Evolutionary conservation across 208 protist species (phyloP).

Genomic region (Blechomonas ayalai): DNA sequence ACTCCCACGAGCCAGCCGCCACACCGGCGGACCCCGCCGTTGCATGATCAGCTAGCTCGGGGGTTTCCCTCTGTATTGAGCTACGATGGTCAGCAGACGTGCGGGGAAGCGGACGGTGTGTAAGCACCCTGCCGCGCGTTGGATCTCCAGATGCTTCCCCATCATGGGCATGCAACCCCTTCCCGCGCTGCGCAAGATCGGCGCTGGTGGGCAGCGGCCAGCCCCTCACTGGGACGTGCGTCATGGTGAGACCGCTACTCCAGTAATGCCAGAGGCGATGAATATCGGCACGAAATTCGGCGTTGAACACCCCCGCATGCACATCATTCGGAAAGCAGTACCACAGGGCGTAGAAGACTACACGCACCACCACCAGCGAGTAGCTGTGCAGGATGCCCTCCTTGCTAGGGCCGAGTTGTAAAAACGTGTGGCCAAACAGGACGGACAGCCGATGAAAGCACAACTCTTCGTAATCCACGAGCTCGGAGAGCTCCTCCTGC

Average conservation of each 20-base stretch:
- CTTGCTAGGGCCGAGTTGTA: slow-evolving; percentile 23
- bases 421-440: slow-evolving; percentile 27
- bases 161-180: too few relatives aligned
- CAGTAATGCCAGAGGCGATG: slow-evolving; percentile 69
- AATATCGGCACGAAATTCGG: slow-evolving; percentile 55
- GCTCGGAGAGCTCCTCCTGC: slow-evolving; percentile 22
- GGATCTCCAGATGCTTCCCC: too few relatives aligned
- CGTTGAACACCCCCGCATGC: slow-evolving; percentile 52
- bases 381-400: slow-evolving; percentile 55
- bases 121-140: too few relatives aligned
- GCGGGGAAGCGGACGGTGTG: neutral
- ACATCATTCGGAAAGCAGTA: slow-evolving; percentile 81
- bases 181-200: too few relatives aligned
- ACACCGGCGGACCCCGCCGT: neutral
- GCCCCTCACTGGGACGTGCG: slow-evolving; percentile 39
- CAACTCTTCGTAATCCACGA: slow-evolving; percentile 15
- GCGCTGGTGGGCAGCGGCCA: slow-evolving; percentile 45
- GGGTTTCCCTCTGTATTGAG: neutral
- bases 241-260: slow-evolving; percentile 62
- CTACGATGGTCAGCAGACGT: neutral
- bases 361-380: slow-evolving; percentile 33
- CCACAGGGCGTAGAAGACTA: slow-evolving; percentile 49
- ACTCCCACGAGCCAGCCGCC: too few relatives aligned
- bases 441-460: slow-evolving; percentile 31
- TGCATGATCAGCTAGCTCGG: neutral